These are phyloP conservation scores for Bruguiera hainesii DNA, from an alignment of 441 rosid species.

Conservation along the genomic window DNA sequence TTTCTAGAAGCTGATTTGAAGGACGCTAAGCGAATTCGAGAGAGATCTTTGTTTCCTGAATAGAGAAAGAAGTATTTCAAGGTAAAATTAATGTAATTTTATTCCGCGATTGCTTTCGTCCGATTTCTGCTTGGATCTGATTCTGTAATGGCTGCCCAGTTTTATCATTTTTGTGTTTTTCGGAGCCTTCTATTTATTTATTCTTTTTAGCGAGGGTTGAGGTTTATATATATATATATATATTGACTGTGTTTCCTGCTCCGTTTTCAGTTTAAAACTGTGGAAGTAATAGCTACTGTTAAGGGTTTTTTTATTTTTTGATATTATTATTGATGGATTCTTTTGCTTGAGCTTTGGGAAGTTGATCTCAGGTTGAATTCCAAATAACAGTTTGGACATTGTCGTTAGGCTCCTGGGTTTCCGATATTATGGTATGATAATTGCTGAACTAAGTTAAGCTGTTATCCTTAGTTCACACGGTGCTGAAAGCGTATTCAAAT, in stretches of 20 bases:
- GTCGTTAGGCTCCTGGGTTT: no score
- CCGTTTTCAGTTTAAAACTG: neutral
- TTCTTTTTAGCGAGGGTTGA: no score
- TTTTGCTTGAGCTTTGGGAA: no score
- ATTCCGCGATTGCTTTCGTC: neutral
- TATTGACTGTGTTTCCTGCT: neutral
- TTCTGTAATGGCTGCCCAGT: neutral
- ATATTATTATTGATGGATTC: neutral
- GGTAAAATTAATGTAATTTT: slow-evolving; percentile 8
- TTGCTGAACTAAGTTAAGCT: neutral
- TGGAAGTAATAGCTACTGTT: neutral
- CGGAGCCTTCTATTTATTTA: no score
- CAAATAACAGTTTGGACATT: no score
- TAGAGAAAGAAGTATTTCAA: neutral
- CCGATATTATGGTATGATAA: neutral
- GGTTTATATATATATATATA: no score
- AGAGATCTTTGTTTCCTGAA: neutral
- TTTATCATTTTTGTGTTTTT: no score
- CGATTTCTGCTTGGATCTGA: neutral
- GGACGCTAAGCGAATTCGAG: neutral
- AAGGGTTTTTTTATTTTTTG: neutral
- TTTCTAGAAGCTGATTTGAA: neutral
- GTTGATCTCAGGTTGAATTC: no score
- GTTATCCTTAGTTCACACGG: neutral
- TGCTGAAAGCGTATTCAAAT: no score